Evolutionary conservation across 192 early-diverging fungal species (phyloP), one percentile per base, ranked within the genome.

Genomic region (Entomortierella lignicola): DNA sequence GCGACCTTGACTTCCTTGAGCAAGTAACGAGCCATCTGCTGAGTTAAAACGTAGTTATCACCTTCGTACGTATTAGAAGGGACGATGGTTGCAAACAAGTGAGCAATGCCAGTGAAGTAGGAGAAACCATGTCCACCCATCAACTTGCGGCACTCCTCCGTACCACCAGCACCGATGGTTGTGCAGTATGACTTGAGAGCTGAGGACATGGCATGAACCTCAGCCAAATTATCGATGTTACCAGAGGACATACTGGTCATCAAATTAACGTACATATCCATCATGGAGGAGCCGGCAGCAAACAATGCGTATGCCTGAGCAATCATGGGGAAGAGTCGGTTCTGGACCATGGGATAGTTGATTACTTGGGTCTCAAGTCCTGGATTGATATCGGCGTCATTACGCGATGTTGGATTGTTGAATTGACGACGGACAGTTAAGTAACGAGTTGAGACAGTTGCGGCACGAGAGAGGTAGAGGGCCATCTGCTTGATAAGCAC

Each of bases 1-100:
- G 72, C 66, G 11, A 53, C 75, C 53, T 82, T 77, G 58, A 86
- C 50, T 52, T 82, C 73, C 60, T 86, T 88, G 27, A 88, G 60
- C 23, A 97, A 77, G 73, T 92, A 95, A 23, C 93, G 90, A 13
- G 89, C 84, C 37, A 92, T 92, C 83, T 97, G 95, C 72, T 95
- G 95, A 12, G 92, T 92, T 64, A 97, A 69, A 4, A 97, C 85
- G 69, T 90, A 91, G 82, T 94, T 94, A 65, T 94, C 93, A 63
- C 93, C 93, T 68, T 94, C 93, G 84, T 89, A 93, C 50, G 92
- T 94, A 52, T 88, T 88, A 44, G 91, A 92, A 3, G 92, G 92
- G 44, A 91, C 85, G 32, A 87, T 85, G 69, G 91, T 85, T 55
- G 85, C 86, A 60, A 89, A 92, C 66, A 93, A 85, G 44, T 86